Percentiles rank a stretch among this genome's conserved stretches.
phyloP scores from a whole-genome alignment of 1,284 basidiomycete species.

The Singerocomus inundabilis region DNA sequence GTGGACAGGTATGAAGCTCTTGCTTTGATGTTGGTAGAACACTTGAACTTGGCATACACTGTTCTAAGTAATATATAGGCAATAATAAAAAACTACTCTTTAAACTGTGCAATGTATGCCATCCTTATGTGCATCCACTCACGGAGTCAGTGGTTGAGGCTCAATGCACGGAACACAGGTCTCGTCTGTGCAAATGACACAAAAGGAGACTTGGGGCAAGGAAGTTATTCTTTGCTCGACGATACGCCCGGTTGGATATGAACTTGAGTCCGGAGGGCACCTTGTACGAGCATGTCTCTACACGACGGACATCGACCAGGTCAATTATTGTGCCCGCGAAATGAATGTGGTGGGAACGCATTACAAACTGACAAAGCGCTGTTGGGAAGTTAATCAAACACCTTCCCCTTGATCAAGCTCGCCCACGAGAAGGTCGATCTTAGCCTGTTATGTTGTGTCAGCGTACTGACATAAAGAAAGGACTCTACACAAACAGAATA shows the following conservation, averaged over 20 bases:
- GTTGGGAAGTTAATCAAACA: conserved; percentile 33
- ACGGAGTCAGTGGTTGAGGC: background rate
- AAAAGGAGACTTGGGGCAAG: background rate
- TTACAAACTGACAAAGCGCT: conserved; percentile 2
- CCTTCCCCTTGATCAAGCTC: conserved; percentile 64
- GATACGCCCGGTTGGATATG: conserved; percentile 74
- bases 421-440: conserved; percentile 56
- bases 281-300: conserved; percentile 65
- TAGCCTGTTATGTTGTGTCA: conserved; percentile 46
- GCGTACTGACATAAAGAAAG: conserved; percentile 1
- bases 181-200: background rate
- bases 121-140: conserved; percentile 2
- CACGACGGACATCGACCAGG: background rate
- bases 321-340: background rate
- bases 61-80: background rate
- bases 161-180: conserved; percentile 3
- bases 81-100: background rate
- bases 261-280: conserved; percentile 69
- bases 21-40: conserved; percentile 29
- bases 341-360: background rate
- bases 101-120: conserved; percentile 17
- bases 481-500: conserved; percentile 51
- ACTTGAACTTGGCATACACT: background rate
- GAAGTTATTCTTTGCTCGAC: conserved; percentile 62
- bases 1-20: conserved; percentile 55